phyloP scores from a whole-genome alignment of 192 early-diverging fungal genomes.

The Backusella macrospora region DNA sequence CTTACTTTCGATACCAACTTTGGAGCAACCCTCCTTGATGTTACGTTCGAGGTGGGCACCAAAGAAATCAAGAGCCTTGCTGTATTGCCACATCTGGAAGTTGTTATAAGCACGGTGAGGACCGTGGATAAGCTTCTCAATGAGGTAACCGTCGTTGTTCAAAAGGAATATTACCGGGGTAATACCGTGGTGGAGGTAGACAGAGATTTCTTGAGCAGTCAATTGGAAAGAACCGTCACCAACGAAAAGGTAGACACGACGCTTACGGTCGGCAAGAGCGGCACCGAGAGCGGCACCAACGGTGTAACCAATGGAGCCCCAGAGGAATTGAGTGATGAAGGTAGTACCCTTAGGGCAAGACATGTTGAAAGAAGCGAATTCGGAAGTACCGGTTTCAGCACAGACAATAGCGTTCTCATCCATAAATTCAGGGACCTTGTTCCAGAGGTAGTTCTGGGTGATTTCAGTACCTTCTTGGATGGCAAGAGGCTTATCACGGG shows the following conservation, averaged over 20 bases:
- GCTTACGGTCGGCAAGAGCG: conserved; percentile 39
- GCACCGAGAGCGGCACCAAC: conserved; percentile 50
- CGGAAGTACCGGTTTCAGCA: conserved; percentile 50
- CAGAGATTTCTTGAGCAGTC: conserved; percentile 52
- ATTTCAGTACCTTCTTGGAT: conserved; percentile 27
- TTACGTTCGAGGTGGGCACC: conserved; percentile 34
- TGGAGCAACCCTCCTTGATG: not conserved
- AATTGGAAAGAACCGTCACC: conserved; percentile 60
- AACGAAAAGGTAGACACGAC: conserved; percentile 50
- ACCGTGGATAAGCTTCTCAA: conserved; percentile 54
- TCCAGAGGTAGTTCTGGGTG: conserved; percentile 48
- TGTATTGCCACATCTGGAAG: conserved; percentile 54
- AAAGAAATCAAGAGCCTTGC: conserved; percentile 50
- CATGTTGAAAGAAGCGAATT: conserved; percentile 47
- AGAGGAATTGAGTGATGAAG: conserved; percentile 48
- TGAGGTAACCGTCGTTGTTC: conserved; percentile 58
- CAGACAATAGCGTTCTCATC: conserved; percentile 36
- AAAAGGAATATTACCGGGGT: conserved; percentile 53
- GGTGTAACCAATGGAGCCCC: conserved; percentile 37
- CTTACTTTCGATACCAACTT: conserved; percentile 38
- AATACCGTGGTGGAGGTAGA: conserved; percentile 49
- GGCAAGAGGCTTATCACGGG: conserved; percentile 22
- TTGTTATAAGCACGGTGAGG: conserved; percentile 45
- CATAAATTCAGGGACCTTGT: conserved; percentile 40
- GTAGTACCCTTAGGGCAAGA: conserved; percentile 36